Evolutionary conservation across 2,329 filamentous ascomycete genomes (phyloP).

Genomic region (Paecilomyces formosus): DNA sequence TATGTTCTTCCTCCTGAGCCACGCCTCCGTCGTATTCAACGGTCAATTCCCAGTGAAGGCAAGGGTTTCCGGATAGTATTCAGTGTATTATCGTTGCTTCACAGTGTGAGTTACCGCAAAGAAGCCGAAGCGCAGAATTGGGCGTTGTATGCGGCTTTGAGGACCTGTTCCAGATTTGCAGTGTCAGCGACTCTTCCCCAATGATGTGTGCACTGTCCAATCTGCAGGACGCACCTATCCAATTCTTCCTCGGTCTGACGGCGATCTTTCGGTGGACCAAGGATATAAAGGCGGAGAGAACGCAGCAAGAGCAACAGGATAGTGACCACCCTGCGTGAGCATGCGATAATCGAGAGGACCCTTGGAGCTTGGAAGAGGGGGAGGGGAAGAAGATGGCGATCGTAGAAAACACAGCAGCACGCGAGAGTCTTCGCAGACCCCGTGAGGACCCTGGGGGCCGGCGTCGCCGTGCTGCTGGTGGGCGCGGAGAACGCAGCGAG

Average conservation of each 20-base stretch:
- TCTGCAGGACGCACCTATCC: neutral
- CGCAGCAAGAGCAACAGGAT: neutral
- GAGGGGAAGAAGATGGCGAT: neutral
- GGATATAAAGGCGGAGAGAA: neutral
- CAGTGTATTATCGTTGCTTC: neutral
- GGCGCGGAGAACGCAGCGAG: slow-evolving; percentile 12
- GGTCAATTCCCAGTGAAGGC: neutral
- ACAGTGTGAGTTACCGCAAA: neutral
- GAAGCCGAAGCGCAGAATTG: neutral
- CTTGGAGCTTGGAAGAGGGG: slow-evolving; percentile 9
- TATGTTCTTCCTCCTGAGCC: neutral
- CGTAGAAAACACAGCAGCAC: neutral
- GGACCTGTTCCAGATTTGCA: neutral
- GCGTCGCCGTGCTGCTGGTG: neutral
- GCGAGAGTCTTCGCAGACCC: neutral
- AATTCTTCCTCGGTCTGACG: neutral
- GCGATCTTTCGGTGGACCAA: neutral
- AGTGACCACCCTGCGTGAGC: neutral
- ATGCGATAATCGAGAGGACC: slow-evolving; percentile 10
- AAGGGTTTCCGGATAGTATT: slow-evolving; percentile 2
- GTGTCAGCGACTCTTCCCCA: neutral
- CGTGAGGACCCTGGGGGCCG: slow-evolving; percentile 2
- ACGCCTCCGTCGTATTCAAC: neutral
- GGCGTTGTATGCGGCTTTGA: neutral
- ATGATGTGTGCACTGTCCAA: neutral